Evolutionary conservation across 768 basidiomycete species (phyloP).

Genomic region (Mycena rebaudengoi): DNA sequence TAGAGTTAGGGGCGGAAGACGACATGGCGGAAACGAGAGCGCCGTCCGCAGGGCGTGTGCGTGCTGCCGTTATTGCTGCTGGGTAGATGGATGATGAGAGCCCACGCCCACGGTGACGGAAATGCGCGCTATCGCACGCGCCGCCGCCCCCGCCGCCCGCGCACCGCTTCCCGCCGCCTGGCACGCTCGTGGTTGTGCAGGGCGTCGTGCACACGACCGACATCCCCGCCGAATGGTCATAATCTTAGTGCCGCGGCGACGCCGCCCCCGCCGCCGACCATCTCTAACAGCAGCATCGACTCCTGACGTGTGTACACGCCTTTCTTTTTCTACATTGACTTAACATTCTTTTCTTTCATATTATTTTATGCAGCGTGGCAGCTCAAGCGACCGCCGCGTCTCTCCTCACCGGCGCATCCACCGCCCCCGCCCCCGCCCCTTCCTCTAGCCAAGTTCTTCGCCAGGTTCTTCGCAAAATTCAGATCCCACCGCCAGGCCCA

Average conservation of each 20-base stretch:
- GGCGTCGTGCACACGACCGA: constrained; percentile 85
- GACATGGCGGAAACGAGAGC: too few species aligned
- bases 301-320: constrained; percentile 67
- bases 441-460: too few species aligned
- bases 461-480: constrained; percentile 10
- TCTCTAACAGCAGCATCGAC: constrained; percentile 82
- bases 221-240: constrained; percentile 44
- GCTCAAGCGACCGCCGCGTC: constrained; percentile 94
- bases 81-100: too few species aligned
- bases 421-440: constrained; percentile 19
- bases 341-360: constrained; percentile 6
- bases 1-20: too few species aligned
- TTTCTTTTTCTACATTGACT: background rate
- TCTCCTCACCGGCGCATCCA: constrained; percentile 61
- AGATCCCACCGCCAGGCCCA: background rate
- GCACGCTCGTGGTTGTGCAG: constrained; percentile 84
- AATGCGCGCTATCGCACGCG: too few species aligned
- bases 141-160: background rate
- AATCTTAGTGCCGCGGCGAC: background rate
- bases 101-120: too few species aligned
- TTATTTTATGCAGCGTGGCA: constrained; percentile 64
- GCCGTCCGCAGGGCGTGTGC: too few species aligned
- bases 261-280: constrained; percentile 39
- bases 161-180: constrained; percentile 69
- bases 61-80: too few species aligned